These are phyloP conservation scores for Coemansia umbellata DNA, from an alignment of 192 early-diverging fungal species.

Conservation along the genomic window DNA sequence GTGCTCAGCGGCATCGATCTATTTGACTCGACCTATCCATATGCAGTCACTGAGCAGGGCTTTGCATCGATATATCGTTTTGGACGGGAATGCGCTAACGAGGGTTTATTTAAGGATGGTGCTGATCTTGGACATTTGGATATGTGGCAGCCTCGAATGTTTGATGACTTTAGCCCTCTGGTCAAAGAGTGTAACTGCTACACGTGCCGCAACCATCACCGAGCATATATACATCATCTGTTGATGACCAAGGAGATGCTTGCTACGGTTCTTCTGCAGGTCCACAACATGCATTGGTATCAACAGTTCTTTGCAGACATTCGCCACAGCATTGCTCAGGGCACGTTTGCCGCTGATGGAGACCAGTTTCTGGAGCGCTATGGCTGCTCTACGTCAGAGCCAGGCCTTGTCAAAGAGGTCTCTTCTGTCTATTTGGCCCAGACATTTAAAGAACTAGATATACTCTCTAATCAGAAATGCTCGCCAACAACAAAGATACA, in stretches of 20 bases:
- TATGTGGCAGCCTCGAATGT: slow-evolving; percentile 56
- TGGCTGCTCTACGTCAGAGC: neutral
- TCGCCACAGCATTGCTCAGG: slow-evolving; percentile 30
- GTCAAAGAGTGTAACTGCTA: slow-evolving; percentile 62
- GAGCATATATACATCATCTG: slow-evolving; percentile 73
- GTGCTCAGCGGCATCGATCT: slow-evolving; percentile 60
- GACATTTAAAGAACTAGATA: slow-evolving; percentile 37
- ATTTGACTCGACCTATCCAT: slow-evolving; percentile 69
- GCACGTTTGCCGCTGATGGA: slow-evolving; percentile 24
- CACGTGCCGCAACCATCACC: slow-evolving; percentile 62
- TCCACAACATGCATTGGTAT: slow-evolving; percentile 49
- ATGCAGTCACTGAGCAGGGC: slow-evolving; percentile 61
- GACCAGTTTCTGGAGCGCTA: slow-evolving; percentile 26
- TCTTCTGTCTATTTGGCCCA: no score
- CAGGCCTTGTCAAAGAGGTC: neutral
- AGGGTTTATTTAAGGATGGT: no score
- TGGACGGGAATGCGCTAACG: no score
- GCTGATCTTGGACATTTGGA: slow-evolving; percentile 31
- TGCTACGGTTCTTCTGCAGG: slow-evolving; percentile 68
- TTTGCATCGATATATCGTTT: slow-evolving; percentile 57
- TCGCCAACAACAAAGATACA: slow-evolving; percentile 50
- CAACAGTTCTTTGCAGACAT: slow-evolving; percentile 42
- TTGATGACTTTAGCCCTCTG: slow-evolving; percentile 60
- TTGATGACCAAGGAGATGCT: slow-evolving; percentile 74
- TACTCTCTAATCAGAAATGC: slow-evolving; percentile 20